Conservation (phyloP, 2,329 filamentous ascomycete genomes). For the Xenosphaeropsis pyriputrescens region DNA sequence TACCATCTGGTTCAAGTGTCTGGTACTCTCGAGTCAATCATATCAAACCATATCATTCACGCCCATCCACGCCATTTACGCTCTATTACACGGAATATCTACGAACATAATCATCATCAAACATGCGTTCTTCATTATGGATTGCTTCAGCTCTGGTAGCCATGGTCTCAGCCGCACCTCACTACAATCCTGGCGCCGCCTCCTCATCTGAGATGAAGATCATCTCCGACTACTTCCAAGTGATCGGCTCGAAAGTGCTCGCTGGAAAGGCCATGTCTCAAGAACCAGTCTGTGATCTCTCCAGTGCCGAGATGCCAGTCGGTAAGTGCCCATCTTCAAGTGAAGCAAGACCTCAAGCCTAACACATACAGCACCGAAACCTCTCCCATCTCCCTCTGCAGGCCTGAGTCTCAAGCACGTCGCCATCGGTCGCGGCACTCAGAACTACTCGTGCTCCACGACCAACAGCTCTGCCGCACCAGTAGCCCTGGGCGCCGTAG, state of each 20-base stretch:
- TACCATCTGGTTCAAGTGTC: slow-evolving; percentile 6
- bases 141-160: slow-evolving; percentile 30
- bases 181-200: slow-evolving; percentile 7
- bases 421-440: slow-evolving; percentile 72
- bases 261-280: slow-evolving; percentile 24
- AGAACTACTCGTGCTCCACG: slow-evolving; percentile 81
- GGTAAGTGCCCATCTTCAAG: slow-evolving; percentile 21
- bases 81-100: not conserved
- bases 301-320: slow-evolving; percentile 32
- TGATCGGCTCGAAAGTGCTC: slow-evolving; percentile 39
- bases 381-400: slow-evolving; percentile 42
- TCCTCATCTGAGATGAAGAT: slow-evolving; percentile 16
- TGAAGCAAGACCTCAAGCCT: slow-evolving; percentile 6
- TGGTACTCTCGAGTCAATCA: not conserved
- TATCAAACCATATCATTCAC: not conserved
- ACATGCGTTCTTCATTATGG: slow-evolving; percentile 35
- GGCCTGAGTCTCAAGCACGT: slow-evolving; percentile 61
- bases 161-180: slow-evolving; percentile 22
- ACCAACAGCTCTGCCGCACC: slow-evolving; percentile 46
- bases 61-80: not conserved
- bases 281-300: slow-evolving; percentile 37
- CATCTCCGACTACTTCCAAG: slow-evolving; percentile 46
- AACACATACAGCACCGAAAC: slow-evolving; percentile 29
- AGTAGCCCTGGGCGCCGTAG: slow-evolving; percentile 55
- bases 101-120: slow-evolving; percentile 9